Evolutionary conservation across 257 asterid genomes (phyloP).

Genomic region (Plantago ovata): DNA sequence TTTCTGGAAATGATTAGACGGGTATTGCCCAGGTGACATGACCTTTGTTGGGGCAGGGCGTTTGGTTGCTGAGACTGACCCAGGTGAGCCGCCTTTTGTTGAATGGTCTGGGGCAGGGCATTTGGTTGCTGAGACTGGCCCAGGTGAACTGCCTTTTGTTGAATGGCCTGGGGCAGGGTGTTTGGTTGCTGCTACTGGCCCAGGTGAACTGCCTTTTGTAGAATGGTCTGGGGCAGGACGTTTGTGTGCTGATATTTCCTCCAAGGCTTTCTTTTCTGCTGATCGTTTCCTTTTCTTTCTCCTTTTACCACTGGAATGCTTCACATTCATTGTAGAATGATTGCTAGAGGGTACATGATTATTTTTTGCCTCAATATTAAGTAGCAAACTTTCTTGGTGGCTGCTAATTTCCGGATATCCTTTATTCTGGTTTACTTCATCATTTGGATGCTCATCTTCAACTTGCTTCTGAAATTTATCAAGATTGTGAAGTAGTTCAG

Average conservation of each 20-base stretch:
- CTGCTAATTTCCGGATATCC: slow-evolving; percentile 22
- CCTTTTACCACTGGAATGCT: slow-evolving; percentile 20
- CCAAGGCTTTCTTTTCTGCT: slow-evolving; percentile 16
- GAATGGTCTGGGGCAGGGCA: slow-evolving; percentile 19
- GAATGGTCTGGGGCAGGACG: slow-evolving; percentile 19
- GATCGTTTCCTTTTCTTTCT: slow-evolving; percentile 21
- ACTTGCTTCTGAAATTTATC: slow-evolving; percentile 18
- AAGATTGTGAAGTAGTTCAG: slow-evolving; percentile 18
- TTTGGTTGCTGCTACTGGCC: slow-evolving; percentile 17
- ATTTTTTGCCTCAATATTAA: slow-evolving; percentile 23
- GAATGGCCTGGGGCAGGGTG: slow-evolving; percentile 18
- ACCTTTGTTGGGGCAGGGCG: slow-evolving; percentile 14
- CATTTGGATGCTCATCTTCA: slow-evolving; percentile 21
- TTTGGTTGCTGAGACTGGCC: slow-evolving; percentile 17
- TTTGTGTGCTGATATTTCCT: slow-evolving; percentile 21
- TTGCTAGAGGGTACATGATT: slow-evolving; percentile 18
- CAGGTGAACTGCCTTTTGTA: slow-evolving; percentile 15
- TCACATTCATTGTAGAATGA: slow-evolving; percentile 13
- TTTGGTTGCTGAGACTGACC: slow-evolving; percentile 17
- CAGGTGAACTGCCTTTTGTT: slow-evolving; percentile 14
- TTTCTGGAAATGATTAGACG: slow-evolving; percentile 22
- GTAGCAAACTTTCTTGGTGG: slow-evolving; percentile 19
- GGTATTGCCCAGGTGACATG: slow-evolving; percentile 8
- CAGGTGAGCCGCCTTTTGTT: slow-evolving; percentile 13
- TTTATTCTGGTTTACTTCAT: slow-evolving; percentile 23